Conservation (phyloP, 768 basidiomycete species). For the Tylopilus felleus region DNA sequence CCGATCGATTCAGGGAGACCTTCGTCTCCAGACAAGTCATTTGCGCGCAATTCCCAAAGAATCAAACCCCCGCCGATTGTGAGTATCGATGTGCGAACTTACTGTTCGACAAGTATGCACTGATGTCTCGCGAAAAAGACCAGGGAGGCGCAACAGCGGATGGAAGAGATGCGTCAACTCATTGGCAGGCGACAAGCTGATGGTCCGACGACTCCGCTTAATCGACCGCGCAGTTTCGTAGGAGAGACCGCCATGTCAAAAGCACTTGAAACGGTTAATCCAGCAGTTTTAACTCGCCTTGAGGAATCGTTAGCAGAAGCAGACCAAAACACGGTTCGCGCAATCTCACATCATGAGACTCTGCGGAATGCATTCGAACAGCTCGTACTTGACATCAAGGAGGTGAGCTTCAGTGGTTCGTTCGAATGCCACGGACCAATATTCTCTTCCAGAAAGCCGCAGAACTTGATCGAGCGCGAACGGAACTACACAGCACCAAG, state of each 20-base stretch:
- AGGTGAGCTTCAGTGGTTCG: slow-evolving; percentile 40
- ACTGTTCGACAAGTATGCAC: slow-evolving; percentile 6
- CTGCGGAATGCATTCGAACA: slow-evolving; percentile 49
- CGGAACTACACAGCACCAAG: slow-evolving; percentile 65
- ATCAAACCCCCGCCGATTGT: slow-evolving; percentile 42
- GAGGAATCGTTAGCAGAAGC: slow-evolving; percentile 54
- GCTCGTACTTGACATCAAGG: slow-evolving; percentile 50
- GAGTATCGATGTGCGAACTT: slow-evolving; percentile 13
- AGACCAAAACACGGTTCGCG: slow-evolving; percentile 53
- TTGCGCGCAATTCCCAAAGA: slow-evolving; percentile 46
- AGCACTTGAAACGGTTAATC: slow-evolving; percentile 18
- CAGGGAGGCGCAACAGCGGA: slow-evolving; percentile 69
- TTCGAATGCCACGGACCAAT: not conserved
- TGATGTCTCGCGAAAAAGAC: slow-evolving; percentile 48
- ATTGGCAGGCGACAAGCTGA: slow-evolving; percentile 61
- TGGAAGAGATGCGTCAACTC: slow-evolving; percentile 80
- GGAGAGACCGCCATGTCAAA: slow-evolving; percentile 17
- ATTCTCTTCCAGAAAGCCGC: slow-evolving; percentile 44
- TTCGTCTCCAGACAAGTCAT: slow-evolving; percentile 55
- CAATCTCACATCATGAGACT: slow-evolving; percentile 52
- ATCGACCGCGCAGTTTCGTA: slow-evolving; percentile 40
- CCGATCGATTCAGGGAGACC: slow-evolving; percentile 42
- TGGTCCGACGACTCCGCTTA: slow-evolving; percentile 39
- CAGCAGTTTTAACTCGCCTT: slow-evolving; percentile 29
- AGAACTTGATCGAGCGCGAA: slow-evolving; percentile 60